Conservation (phyloP, 1,284 basidiomycete genomes). For the Baeospora myosura region DNA sequence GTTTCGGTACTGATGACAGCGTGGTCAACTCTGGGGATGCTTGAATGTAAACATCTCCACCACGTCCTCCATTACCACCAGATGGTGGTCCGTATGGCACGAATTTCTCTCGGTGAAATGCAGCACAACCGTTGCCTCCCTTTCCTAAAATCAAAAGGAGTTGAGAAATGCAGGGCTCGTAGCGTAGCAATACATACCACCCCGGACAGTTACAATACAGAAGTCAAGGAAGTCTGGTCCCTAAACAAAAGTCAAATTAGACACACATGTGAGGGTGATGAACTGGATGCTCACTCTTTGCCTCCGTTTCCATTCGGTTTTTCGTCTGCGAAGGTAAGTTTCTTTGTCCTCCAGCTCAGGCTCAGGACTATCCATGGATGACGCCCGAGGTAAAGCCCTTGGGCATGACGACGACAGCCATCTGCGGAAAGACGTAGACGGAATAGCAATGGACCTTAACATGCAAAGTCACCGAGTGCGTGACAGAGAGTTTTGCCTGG, state of each 20-base stretch:
- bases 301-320: slow-evolving; percentile 70
- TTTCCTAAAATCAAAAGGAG: slow-evolving; percentile 41
- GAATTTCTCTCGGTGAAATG: slow-evolving; percentile 77
- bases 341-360: too few relatives aligned
- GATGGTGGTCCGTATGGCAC: slow-evolving; percentile 78
- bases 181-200: slow-evolving; percentile 41
- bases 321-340: slow-evolving; percentile 31
- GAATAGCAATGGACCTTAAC: too few relatives aligned
- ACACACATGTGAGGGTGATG: slow-evolving; percentile 1
- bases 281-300: slow-evolving; percentile 46
- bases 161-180: slow-evolving; percentile 8
- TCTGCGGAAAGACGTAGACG: too few relatives aligned
- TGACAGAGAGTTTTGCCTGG: too few relatives aligned
- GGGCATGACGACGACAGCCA: too few relatives aligned
- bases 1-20: slow-evolving; percentile 64
- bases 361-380: too few relatives aligned
- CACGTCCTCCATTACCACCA: slow-evolving; percentile 84
- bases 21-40: slow-evolving; percentile 73
- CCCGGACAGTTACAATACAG: slow-evolving; percentile 67
- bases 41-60: slow-evolving; percentile 79
- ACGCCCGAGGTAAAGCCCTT: too few relatives aligned
- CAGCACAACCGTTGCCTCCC: slow-evolving; percentile 79
- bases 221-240: slow-evolving; percentile 79
- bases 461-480: too few relatives aligned
- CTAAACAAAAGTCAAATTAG: slow-evolving; percentile 32